phyloP scores from a whole-genome alignment of 495 filamentous ascomycete species.

The Recurvomyces mirabilis region DNA sequence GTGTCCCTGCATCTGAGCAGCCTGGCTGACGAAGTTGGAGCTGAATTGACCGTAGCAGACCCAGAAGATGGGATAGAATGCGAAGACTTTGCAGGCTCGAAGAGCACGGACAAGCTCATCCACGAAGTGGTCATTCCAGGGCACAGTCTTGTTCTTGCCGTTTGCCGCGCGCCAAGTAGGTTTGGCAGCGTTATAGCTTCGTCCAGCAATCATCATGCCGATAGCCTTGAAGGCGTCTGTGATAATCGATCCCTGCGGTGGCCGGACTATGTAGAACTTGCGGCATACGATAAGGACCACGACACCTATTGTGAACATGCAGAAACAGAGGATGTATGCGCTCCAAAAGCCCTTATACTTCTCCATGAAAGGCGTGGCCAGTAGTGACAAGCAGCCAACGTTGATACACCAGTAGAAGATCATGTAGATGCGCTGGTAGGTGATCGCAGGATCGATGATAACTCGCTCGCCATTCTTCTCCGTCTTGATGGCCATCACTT shows the following conservation, averaged over 20 bases:
- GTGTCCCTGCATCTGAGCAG: slow-evolving; percentile 13
- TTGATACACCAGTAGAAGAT: slow-evolving; percentile 62
- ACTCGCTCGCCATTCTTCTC: slow-evolving; percentile 57
- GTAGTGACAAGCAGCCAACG: slow-evolving; percentile 55
- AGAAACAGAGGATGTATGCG: slow-evolving; percentile 59
- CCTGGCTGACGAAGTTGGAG: slow-evolving; percentile 15
- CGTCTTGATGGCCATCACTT: slow-evolving; percentile 42
- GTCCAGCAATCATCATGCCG: slow-evolving; percentile 44
- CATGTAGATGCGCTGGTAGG: slow-evolving; percentile 65
- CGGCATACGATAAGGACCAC: slow-evolving; percentile 42
- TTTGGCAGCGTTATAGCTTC: slow-evolving; percentile 43
- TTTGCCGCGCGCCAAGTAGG: slow-evolving; percentile 44
- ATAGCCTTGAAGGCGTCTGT: slow-evolving; percentile 49
- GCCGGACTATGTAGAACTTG: slow-evolving; percentile 49
- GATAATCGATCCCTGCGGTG: slow-evolving; percentile 53
- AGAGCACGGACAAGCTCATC: slow-evolving; percentile 52
- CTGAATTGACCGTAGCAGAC: background rate
- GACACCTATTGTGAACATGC: slow-evolving; percentile 47
- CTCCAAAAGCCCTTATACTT: slow-evolving; percentile 59
- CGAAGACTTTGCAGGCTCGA: slow-evolving; percentile 50
- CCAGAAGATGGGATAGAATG: slow-evolving; percentile 43
- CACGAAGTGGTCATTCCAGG: slow-evolving; percentile 54
- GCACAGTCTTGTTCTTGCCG: slow-evolving; percentile 31
- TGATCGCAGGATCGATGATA: slow-evolving; percentile 64
- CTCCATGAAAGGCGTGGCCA: slow-evolving; percentile 58